Conservation (phyloP, 768 basidiomycete genomes). For the Auriculariales sp. region DNA sequence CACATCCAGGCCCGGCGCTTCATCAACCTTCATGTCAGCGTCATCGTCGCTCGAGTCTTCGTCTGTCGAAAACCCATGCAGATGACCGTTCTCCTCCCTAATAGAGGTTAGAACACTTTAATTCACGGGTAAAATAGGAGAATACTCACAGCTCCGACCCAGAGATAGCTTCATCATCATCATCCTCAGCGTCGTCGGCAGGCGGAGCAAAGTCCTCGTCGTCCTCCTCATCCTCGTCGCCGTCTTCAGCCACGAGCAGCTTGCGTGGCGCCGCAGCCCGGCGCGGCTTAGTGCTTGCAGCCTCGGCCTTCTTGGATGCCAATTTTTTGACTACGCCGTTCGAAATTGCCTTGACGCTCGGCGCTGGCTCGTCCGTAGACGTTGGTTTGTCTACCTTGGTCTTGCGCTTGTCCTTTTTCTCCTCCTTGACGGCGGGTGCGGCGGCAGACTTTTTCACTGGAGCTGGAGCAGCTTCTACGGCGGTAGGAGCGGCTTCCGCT, state of each 20-base stretch:
- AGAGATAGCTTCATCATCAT: neutral
- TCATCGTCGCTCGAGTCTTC: slow-evolving; percentile 64
- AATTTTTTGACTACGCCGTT: slow-evolving; percentile 3
- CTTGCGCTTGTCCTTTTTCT: slow-evolving; percentile 2
- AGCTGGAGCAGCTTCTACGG: neutral
- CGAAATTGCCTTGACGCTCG: neutral
- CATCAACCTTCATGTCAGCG: slow-evolving; percentile 30
- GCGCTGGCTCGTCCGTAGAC: slow-evolving; percentile 1
- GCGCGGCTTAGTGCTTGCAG: neutral
- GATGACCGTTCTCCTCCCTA: slow-evolving; percentile 17
- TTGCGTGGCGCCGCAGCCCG: slow-evolving; percentile 2
- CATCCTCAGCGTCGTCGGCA: neutral
- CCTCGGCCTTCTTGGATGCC: slow-evolving; percentile 5
- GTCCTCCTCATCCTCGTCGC: neutral
- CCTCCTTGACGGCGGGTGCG: neutral
- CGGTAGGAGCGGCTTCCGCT: neutral
- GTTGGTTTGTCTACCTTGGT: neutral
- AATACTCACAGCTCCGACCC: neutral
- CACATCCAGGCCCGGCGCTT: slow-evolving; percentile 45
- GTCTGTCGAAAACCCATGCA: slow-evolving; percentile 67
- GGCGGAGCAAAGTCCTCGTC: neutral
- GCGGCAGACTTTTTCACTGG: slow-evolving; percentile 8
- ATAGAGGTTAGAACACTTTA: neutral
- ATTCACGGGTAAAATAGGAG: neutral
- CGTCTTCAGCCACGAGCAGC: neutral